Base-by-base conservation (phyloP, 805 yeast species). In the Metschnikowia chrysomelidarum region DNA sequence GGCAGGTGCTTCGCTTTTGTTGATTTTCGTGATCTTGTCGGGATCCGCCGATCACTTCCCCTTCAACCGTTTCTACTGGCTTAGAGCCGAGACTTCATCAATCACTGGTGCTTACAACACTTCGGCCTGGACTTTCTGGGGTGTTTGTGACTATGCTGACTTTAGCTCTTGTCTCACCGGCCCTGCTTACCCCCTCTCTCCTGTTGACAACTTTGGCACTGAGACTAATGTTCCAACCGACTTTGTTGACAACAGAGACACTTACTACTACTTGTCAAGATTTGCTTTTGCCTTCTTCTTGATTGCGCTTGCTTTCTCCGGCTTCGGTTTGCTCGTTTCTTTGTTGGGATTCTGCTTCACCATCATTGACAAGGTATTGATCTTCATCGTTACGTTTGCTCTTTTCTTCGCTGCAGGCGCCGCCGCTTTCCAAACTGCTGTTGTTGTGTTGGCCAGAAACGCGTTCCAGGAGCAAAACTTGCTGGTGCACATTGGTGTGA, bases 181-280 rank as follows among this genome's bases (percentile, higher is more conserved):
- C 10, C 83, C 96, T 13, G 97, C 86, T n/a, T 80, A 71, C 62
- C 87, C 96, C 27, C 78, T 88, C 56, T 84, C 94, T 17, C 96
- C 96, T 19, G 74, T 60, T 30, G 78, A 76, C 50, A 86, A 87
- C 65, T 87, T 87, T 50, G 69, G 69, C 36, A 68, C 80, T 34
- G 52, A 64, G 13, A 49, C 49, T 2, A 71, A 67, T 39, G 71
- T 82, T 20, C 88, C 88, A 33, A 36, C 49, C 4, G 69, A 66
- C 38, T 82, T 82, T 36, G 54, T 74, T 43, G 54, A 56, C 36
- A 68, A 73, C 59, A 75, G 85, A 67, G 67, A 73, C 47, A 60
- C 74, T 11, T 80, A 67, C 60, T 82, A 66, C 64, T 82, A 78
- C 60, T 64, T 82, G 52, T 71, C 85, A 11, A 73, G 87, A 62